Conservation (phyloP, 2,329 filamentous ascomycete species). For the Colletotrichum scovillei region DNA sequence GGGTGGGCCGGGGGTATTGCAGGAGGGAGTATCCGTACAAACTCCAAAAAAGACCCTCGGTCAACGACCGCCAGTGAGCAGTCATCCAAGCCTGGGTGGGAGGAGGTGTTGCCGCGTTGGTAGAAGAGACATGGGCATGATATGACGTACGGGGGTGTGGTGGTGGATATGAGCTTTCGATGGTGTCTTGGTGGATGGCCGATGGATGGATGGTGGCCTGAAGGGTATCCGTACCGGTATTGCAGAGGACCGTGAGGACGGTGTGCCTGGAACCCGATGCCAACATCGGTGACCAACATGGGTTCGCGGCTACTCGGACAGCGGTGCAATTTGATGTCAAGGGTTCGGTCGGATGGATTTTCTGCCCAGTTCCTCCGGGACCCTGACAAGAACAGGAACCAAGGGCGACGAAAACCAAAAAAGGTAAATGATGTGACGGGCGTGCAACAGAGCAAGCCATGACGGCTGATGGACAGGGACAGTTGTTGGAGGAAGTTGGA, state of each 20-base stretch:
- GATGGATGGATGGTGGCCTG: not conserved
- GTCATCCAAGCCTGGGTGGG: slow-evolving; percentile 2
- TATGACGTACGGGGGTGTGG: slow-evolving; percentile 22
- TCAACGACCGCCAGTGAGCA: slow-evolving; percentile 26
- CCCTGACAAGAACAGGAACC: not conserved
- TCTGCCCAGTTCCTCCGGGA: slow-evolving; percentile 21
- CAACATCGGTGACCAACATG: not conserved
- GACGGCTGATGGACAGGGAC: slow-evolving; percentile 6
- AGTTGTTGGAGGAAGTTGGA: slow-evolving; percentile 6
- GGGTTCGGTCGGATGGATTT: slow-evolving; percentile 12
- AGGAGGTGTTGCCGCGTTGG: not conserved
- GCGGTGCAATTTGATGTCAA: slow-evolving; percentile 1
- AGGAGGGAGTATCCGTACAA: slow-evolving; percentile 12
- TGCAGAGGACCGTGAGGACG: not conserved
- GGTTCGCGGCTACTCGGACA: not conserved
- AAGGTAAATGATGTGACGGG: not conserved
- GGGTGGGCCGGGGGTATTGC: slow-evolving; percentile 23
- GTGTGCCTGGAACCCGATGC: not conserved
- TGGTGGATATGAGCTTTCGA: not conserved
- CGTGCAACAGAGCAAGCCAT: not conserved
- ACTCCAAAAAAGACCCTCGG: slow-evolving; percentile 25
- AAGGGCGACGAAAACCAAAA: not conserved
- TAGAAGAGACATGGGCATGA: slow-evolving; percentile 22
- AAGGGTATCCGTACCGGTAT: not conserved
- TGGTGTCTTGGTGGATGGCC: not conserved